A percentile compares a stretch with the other conserved stretches of the same genome.
Conservation (phyloP, 441 rosid species). For the Bocquillonia castaneifolia region DNA sequence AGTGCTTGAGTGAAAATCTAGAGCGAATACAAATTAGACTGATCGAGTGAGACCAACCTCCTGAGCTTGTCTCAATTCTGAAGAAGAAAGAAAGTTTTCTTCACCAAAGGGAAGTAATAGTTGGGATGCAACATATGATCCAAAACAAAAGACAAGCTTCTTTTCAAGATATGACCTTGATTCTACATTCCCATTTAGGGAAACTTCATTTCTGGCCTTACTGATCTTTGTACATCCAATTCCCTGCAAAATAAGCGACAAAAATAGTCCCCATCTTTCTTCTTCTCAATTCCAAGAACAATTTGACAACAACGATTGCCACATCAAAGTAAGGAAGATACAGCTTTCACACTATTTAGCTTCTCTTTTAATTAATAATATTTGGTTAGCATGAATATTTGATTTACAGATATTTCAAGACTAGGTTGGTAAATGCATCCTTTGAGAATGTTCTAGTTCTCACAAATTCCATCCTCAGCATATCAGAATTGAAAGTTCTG, state of each 20-base stretch:
- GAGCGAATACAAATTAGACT: conserved; percentile 11
- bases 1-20: conserved; percentile 7
- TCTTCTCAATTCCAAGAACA: conserved; percentile 5
- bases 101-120: conserved; percentile 80
- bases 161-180: conserved; percentile 96
- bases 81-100: conserved; percentile 77
- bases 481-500: background rate
- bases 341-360: conserved; percentile 14
- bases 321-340: background rate
- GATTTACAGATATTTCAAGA: too few species aligned
- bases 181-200: conserved; percentile 58
- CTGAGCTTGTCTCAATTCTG: conserved; percentile 78
- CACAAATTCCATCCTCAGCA: conserved; percentile 1
- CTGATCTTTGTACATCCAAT: conserved; percentile 92
- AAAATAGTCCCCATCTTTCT: conserved; percentile 5
- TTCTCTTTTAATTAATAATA: background rate
- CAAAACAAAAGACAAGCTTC: conserved; percentile 95
- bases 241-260: conserved; percentile 44
- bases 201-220: conserved; percentile 62
- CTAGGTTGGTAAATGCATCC: background rate
- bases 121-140: conserved; percentile 80
- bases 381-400: background rate
- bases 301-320: conserved; percentile 1
- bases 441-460: background rate
- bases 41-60: conserved; percentile 48